Conservation (phyloP, 106 monocot genomes). For the Dendrobium chrysotoxum region DNA sequence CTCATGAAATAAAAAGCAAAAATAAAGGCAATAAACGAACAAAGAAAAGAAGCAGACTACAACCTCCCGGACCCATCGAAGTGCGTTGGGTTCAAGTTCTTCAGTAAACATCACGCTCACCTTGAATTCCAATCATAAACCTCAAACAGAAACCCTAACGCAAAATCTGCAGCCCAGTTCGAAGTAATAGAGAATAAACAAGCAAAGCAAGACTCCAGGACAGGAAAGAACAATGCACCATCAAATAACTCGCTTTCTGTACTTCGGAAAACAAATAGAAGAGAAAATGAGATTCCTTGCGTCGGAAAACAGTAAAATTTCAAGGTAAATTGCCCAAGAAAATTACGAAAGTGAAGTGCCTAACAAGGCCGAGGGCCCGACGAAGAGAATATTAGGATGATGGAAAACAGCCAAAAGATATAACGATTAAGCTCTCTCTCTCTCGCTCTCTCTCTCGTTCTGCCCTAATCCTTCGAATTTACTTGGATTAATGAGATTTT, state of each 20-base stretch:
- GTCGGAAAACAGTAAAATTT: not conserved
- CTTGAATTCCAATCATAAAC: constrained; percentile 13
- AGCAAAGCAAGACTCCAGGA: not conserved
- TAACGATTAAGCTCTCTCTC: not conserved
- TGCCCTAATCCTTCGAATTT: constrained; percentile 2
- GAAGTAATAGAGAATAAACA: constrained; percentile 1
- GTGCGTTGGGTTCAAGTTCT: constrained; percentile 34
- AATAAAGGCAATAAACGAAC: not conserved
- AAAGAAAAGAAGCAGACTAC: not conserved
- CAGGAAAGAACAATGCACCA: constrained; percentile 6
- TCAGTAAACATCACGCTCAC: constrained; percentile 38
- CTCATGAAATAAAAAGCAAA: not conserved
- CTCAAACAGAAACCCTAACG: not conserved
- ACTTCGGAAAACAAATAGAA: not conserved
- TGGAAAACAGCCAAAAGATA: not conserved
- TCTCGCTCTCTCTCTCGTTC: not conserved
- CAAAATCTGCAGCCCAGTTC: constrained; percentile 4
- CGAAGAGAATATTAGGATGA: not conserved
- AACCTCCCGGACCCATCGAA: constrained; percentile 48
- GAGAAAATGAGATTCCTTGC: constrained; percentile 5
- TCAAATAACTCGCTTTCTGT: not conserved
- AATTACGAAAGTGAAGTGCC: not conserved
- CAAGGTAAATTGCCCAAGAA: not conserved
- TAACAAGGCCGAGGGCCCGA: not conserved
- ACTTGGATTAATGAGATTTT: not conserved